Evolutionary conservation across 177 flowering plant species (phyloP).

Genomic region (Telopea speciosissima): DNA sequence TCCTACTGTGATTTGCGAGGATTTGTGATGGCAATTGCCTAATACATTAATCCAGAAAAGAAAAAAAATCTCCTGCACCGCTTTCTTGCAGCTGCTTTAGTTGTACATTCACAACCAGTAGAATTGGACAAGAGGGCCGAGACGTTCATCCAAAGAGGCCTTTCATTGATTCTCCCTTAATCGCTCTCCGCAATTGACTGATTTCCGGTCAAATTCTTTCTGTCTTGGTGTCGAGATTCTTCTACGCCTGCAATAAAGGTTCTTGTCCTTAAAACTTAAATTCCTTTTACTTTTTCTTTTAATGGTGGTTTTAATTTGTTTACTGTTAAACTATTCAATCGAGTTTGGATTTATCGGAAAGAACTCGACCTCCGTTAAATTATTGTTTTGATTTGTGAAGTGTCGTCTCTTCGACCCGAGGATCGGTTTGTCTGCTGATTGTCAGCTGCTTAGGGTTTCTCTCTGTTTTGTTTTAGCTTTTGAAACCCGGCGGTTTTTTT

Average conservation of each 20-base stretch:
- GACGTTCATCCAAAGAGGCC: neutral
- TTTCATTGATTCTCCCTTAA: neutral
- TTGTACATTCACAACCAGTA: neutral
- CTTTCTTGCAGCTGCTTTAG: neutral
- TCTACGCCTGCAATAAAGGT: neutral
- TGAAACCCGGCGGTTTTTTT: neutral
- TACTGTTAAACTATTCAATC: neutral
- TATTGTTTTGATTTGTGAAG: slow-evolving; percentile 1
- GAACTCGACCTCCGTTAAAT: slow-evolving; percentile 7
- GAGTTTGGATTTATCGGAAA: neutral
- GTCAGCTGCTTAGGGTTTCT: slow-evolving; percentile 15
- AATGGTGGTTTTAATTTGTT: neutral
- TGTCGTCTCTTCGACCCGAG: neutral
- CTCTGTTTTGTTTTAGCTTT: neutral
- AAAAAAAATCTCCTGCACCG: neutral
- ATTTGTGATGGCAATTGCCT: no score
- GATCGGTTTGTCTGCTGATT: slow-evolving; percentile 6
- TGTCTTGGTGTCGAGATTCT: neutral
- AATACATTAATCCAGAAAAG: no score
- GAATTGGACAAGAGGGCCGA: neutral
- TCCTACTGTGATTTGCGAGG: no score
- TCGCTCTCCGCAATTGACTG: neutral
- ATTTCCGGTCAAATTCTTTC: neutral
- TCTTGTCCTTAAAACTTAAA: neutral
- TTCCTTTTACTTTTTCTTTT: neutral